These are phyloP conservation scores for Ceratocystis papillata DNA, from an alignment of 2,329 filamentous ascomycete species.

Conservation along the genomic window DNA sequence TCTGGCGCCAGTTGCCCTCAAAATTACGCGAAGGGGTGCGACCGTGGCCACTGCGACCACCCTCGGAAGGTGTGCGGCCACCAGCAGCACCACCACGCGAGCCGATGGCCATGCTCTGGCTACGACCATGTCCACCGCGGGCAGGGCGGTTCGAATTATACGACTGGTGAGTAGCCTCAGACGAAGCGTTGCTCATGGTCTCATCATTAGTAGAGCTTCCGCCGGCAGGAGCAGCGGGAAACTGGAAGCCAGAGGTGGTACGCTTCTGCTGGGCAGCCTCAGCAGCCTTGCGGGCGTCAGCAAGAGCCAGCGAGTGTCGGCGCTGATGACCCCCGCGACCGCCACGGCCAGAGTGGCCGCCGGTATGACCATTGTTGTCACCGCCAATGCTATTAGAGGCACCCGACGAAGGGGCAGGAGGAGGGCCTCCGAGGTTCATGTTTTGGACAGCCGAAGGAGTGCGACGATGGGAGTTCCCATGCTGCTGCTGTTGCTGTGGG, in stretches of 20 bases:
- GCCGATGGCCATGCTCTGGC: slow-evolving; percentile 82
- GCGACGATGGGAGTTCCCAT: slow-evolving; percentile 80
- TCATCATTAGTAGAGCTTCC: slow-evolving; percentile 50
- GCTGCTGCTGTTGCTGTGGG: slow-evolving; percentile 63
- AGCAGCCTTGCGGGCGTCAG: slow-evolving; percentile 94
- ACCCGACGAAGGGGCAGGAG: slow-evolving; percentile 84
- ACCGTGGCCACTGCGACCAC: slow-evolving; percentile 63
- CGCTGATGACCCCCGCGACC: slow-evolving; percentile 78
- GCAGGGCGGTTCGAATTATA: slow-evolving; percentile 41
- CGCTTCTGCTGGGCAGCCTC: slow-evolving; percentile 94
- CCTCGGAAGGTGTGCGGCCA: slow-evolving; percentile 54
- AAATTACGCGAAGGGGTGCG: slow-evolving; percentile 85
- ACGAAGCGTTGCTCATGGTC: slow-evolving; percentile 31
- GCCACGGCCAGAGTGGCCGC: slow-evolving; percentile 58
- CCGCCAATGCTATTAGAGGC: slow-evolving; percentile 80
- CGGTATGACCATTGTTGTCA: slow-evolving; percentile 46
- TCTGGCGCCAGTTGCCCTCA: slow-evolving; percentile 90
- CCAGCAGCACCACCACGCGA: slow-evolving; percentile 55
- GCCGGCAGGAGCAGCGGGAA: slow-evolving; percentile 60
- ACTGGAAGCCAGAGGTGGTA: slow-evolving; percentile 88
- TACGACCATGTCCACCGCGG: slow-evolving; percentile 56
- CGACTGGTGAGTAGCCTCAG: slow-evolving; percentile 30
- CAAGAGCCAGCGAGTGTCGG: slow-evolving; percentile 85
- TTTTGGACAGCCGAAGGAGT: slow-evolving; percentile 95
- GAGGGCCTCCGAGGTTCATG: slow-evolving; percentile 68